These are phyloP conservation scores for Pythium aphanidermatum DNA, from an alignment of 352 stramenopile genomes.

Conservation along the genomic window DNA sequence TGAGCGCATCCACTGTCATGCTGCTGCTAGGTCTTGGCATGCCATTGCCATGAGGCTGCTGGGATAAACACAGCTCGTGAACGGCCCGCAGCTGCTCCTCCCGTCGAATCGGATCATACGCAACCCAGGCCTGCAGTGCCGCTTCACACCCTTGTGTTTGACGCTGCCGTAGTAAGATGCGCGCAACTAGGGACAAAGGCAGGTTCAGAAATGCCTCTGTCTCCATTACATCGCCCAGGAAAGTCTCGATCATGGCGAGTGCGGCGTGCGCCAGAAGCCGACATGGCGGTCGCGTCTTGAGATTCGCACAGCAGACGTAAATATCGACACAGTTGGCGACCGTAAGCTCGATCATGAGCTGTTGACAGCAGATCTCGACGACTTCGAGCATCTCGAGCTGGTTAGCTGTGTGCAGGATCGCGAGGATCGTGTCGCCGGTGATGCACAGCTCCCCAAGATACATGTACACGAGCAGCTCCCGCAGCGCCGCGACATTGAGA, in stretches of 20 bases:
- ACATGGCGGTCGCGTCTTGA: constrained; percentile 45
- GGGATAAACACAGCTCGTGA: constrained; percentile 1
- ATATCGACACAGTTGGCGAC: constrained; percentile 71
- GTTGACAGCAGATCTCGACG: constrained; percentile 65
- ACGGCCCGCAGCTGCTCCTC: constrained; percentile 25
- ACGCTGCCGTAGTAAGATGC: constrained; percentile 37
- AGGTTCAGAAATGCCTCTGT: constrained; percentile 58
- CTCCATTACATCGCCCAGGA: constrained; percentile 43
- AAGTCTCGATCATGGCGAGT: constrained; percentile 57
- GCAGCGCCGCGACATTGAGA: constrained; percentile 36
- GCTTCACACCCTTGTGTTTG: constrained; percentile 25
- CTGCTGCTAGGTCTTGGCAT: constrained; percentile 10
- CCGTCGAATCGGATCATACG: constrained; percentile 33
- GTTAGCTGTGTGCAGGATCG: constrained; percentile 57
- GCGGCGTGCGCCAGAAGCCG: constrained; percentile 46
- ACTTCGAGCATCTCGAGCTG: constrained; percentile 64
- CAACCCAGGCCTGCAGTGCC: constrained; percentile 42
- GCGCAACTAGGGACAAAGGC: constrained; percentile 28
- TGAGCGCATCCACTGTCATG: background rate
- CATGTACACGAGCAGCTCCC: constrained; percentile 56
- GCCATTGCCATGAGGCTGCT: background rate
- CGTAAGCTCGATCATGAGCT: constrained; percentile 63
- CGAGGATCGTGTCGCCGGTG: constrained; percentile 50
- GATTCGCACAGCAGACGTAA: constrained; percentile 53
- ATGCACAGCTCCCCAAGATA: constrained; percentile 56